Conservation (phyloP, 371 early-diverging fungal genomes). For the Saksenaea oblongispora region DNA sequence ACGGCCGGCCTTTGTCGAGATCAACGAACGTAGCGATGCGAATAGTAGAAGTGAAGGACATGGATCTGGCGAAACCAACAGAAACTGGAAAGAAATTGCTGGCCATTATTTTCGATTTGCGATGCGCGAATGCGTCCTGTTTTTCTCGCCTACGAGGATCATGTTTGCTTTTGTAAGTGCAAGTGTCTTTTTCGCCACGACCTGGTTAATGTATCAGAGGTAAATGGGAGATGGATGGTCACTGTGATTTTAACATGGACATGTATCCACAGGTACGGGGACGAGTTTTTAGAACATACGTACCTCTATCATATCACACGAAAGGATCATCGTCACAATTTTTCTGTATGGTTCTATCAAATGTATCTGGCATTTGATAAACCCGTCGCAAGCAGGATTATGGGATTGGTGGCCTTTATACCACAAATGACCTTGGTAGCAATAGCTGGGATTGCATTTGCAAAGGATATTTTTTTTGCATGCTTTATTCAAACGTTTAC, state of each 20-base stretch:
- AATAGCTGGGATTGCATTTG: constrained; percentile 67
- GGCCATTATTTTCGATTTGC: neutral
- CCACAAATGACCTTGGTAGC: constrained; percentile 74
- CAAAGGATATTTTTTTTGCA: constrained; percentile 83
- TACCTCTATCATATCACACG: constrained; percentile 94
- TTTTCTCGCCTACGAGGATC: constrained; percentile 61
- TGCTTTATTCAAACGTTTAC: constrained; percentile 92
- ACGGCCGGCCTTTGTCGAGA: neutral
- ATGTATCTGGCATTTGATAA: constrained; percentile 78
- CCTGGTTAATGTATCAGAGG: constrained; percentile 73
- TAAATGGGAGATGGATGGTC: constrained; percentile 24
- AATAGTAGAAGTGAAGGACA: neutral
- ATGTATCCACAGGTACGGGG: constrained; percentile 66
- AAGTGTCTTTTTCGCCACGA: constrained; percentile 67
- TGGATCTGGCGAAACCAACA: neutral
- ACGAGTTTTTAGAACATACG: constrained; percentile 87
- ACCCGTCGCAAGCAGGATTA: constrained; percentile 38
- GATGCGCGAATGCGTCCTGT: constrained; percentile 16
- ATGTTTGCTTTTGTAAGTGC: constrained; percentile 75
- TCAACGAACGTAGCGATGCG: neutral
- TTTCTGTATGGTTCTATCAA: constrained; percentile 93
- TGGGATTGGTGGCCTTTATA: constrained; percentile 68
- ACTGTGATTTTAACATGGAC: neutral
- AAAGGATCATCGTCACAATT: constrained; percentile 98
- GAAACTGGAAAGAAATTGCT: neutral